phyloP scores from a whole-genome alignment of 768 basidiomycete species.

The Mrakia gelida region DNA sequence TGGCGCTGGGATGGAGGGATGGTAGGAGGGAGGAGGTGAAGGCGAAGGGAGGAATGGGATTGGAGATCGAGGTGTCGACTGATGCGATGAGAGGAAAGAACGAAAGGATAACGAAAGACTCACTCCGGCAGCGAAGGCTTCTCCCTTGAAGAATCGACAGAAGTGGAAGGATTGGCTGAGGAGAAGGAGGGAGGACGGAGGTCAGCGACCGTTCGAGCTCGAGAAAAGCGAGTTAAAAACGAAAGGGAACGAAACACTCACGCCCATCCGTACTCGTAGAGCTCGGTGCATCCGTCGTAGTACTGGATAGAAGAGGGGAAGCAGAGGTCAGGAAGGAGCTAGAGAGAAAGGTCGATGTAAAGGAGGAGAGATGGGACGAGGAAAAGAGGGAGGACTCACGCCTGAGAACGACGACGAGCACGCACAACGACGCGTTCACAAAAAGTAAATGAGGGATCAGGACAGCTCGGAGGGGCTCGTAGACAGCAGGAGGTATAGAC shows the following conservation, averaged over 20 bases:
- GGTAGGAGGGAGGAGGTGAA: conserved; percentile 27
- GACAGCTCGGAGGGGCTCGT: too few relatives aligned
- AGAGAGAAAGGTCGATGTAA: background rate
- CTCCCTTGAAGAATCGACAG: conserved; percentile 90
- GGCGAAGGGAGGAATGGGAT: background rate
- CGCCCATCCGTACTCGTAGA: conserved; percentile 77
- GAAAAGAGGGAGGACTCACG: background rate
- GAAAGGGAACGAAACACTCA: conserved; percentile 41
- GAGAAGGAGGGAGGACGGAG: background rate
- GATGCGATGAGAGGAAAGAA: background rate
- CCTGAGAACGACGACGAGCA: background rate
- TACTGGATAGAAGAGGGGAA: background rate
- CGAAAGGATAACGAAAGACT: background rate
- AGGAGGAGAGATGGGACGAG: background rate
- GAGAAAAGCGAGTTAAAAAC: too few relatives aligned
- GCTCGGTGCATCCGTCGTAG: conserved; percentile 83
- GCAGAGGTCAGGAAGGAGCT: background rate
- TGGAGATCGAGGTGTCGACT: background rate
- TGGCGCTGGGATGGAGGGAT: too few relatives aligned
- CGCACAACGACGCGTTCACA: background rate
- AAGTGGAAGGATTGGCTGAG: conserved; percentile 61
- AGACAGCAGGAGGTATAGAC: conserved; percentile 34
- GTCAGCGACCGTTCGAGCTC: background rate
- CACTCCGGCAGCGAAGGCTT: conserved; percentile 43
- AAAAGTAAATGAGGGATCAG: background rate